Evolutionary conservation across 2,329 filamentous ascomycete species (phyloP), one percentile per base, ranked within the genome.

Genomic region (Ophiostoma sp.): DNA sequence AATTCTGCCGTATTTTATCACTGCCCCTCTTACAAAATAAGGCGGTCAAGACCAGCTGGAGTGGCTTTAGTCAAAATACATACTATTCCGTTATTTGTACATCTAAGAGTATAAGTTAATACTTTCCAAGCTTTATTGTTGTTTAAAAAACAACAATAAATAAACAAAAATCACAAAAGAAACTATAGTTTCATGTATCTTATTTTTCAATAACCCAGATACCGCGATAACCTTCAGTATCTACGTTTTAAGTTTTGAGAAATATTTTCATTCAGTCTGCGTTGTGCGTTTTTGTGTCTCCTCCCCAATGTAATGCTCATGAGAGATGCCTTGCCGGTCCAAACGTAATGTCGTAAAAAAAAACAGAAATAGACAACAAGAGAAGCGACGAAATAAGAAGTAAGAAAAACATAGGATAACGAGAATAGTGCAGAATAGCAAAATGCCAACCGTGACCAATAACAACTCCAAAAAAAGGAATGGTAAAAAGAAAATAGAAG

Each of bases 1-100:
- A 65, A 65, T 65, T 65, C 62, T 65, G 62, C 62, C 62, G 62
- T 64, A n/a, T n/a, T 39, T 64, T 36, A 20, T 1, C 11, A 36
- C 8, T 64, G 60, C 60, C 60, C 60, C 60, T 35, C 60, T 36
- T 35, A 35, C 2, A n/a, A 20, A n/a, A n/a, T 10, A 36, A 36
- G 33, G 60, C 60, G 60, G 60, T 64, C 33, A 64, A 20, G 11
- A 31, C 13, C 3, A 20, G 4, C 1, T 0, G 17, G 4, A n/a
- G 44, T 48, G 17, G 7, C 1, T 20, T 8, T 48, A 48, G 44
- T 48, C 3, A 5, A 48, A 20, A 4, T 5, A n/a, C 44, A 1
- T 8, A 20, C 17, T 3, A n/a, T n/a, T 48, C 17, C 8, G 17
- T 20, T 48, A 48, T 48, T 48, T n/a, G 17, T 2, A 48, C 44